These are phyloP conservation scores for Suillus placidus DNA, from an alignment of 768 basidiomycete species.

Conservation along the genomic window DNA sequence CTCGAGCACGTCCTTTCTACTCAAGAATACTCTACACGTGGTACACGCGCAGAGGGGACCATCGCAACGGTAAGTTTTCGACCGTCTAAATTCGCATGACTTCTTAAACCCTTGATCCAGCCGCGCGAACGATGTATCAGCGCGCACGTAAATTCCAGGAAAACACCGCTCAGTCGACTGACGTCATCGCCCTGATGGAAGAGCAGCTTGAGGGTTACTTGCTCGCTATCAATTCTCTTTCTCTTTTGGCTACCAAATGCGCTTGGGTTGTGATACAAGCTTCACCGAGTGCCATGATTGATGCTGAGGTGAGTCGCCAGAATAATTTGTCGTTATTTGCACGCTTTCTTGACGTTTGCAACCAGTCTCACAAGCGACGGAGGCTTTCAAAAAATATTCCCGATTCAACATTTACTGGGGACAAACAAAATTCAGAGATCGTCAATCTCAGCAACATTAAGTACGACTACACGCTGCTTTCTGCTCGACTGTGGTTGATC, in stretches of 20 bases:
- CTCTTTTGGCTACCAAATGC: constrained; percentile 76
- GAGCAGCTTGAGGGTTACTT: constrained; percentile 80
- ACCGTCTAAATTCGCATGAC: constrained; percentile 12
- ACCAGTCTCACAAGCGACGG: constrained; percentile 69
- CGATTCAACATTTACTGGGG: constrained; percentile 64
- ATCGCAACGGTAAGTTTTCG: constrained; percentile 76
- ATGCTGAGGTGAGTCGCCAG: constrained; percentile 45
- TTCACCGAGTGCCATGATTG: constrained; percentile 46
- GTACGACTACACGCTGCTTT: constrained; percentile 74
- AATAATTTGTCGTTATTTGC: constrained; percentile 16
- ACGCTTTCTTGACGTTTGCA: constrained; percentile 21
- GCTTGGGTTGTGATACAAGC: constrained; percentile 81
- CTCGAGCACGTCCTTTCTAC: constrained; percentile 82
- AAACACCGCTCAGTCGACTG: constrained; percentile 35
- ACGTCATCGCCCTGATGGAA: constrained; percentile 52
- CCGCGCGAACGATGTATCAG: constrained; percentile 91
- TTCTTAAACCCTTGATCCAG: constrained; percentile 47
- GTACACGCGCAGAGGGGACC: constrained; percentile 86
- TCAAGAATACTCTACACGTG: constrained; percentile 93
- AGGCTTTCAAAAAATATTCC: constrained; percentile 78
- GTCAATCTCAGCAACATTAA: constrained; percentile 80
- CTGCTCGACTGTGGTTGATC: constrained; percentile 77
- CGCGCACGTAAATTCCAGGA: constrained; percentile 77
- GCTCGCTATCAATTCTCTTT: constrained; percentile 87
- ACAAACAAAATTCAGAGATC: constrained; percentile 73